Evolutionary conservation across 2,329 filamentous ascomycete species (phyloP), one percentile per base, ranked within the genome.

Genomic region (Leptodontidium sp.): DNA sequence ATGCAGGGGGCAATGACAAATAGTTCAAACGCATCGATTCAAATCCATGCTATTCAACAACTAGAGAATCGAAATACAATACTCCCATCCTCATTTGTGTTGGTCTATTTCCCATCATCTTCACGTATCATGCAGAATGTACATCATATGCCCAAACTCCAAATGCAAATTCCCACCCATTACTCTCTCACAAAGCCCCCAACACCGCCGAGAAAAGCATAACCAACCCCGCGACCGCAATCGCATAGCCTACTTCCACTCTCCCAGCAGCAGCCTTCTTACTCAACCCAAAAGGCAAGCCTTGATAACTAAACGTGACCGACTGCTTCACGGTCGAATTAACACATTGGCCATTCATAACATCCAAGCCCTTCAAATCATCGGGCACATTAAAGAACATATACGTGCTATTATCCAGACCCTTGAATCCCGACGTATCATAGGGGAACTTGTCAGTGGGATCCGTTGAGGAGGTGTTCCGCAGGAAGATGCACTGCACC

Each of bases 311-410:
- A 75, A 93, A 94, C 0, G 91, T 93, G 52, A 94, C 82, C 70
- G 93, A 93, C 78, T 94, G 91, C 47, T 81, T 78, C 6, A 94
- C 85, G 0, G 83, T 85, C 38, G 79, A 74, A 74, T 93, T 94
- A 74, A 88, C 84, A 77, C 92, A 94, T 68, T 90, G 83, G 0
- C 91, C 91, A 55, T 86, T 87, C 2, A 82, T 84, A 68, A 94
- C 88, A 74, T 94, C 90, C 69, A 93, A 79, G 2, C 84, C 84
- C 7, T 75, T 84, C 47, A 94, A 79, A 73, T 94, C 92, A 77
- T 93, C 88, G 1, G 91, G 86, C 21, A 90, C 85, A 17, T 85
- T 81, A 83, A 95, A 94, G 81, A 95, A 94, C 91, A 94, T 94
- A 81, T 93, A 94, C 72, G 82, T 86, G 40, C 83, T 83, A 77